Conservation (phyloP, 208 protist genomes). For the Crithidia expoeki region DNA sequence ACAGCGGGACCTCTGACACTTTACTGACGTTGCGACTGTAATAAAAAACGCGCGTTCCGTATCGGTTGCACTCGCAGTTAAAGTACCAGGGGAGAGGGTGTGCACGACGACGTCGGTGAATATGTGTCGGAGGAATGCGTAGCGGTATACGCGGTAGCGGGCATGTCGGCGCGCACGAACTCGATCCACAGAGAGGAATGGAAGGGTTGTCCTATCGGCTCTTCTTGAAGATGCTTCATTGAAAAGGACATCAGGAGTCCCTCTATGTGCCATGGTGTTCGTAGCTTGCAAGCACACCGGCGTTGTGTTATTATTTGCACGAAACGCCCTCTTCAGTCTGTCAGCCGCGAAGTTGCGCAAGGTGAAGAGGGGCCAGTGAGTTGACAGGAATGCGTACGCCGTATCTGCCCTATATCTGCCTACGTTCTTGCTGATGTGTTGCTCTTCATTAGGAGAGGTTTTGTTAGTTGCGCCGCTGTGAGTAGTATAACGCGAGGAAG, state of each 20-base stretch:
- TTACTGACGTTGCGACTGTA: background rate
- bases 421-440: too few relatives aligned
- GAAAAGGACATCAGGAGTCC: too few relatives aligned
- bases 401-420: background rate
- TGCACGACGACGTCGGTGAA: background rate
- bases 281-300: too few relatives aligned
- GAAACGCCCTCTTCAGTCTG: background rate
- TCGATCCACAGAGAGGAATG: background rate
- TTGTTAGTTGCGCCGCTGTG: too few relatives aligned
- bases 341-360: conserved; percentile 31
- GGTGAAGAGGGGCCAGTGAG: conserved; percentile 19
- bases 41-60: too few relatives aligned
- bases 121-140: background rate
- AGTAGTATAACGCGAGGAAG: too few relatives aligned
- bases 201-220: too few relatives aligned
- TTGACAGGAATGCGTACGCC: background rate
- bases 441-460: too few relatives aligned
- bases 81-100: background rate
- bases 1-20: conserved; percentile 1
- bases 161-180: background rate
- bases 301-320: too few relatives aligned
- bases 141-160: background rate
- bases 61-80: background rate
- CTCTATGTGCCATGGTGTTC: too few relatives aligned
- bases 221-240: too few relatives aligned